A percentile compares a stretch with the other conserved stretches of the same genome.
These are phyloP conservation scores for Daldinia eschscholtzii DNA, from an alignment of 2,329 filamentous ascomycete species.

Conservation along the genomic window DNA sequence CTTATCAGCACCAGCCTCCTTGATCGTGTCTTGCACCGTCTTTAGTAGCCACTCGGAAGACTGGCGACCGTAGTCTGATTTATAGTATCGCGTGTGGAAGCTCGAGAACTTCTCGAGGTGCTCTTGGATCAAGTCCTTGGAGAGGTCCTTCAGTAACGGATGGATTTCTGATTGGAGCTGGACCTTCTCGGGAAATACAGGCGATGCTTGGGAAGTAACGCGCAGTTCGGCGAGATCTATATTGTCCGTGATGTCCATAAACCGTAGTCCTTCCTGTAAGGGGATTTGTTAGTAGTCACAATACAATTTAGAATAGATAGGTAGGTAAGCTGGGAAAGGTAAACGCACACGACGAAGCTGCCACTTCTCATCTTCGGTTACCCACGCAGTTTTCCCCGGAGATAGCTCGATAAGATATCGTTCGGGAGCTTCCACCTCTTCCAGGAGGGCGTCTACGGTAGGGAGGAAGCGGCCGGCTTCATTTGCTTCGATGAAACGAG, in stretches of 20 bases:
- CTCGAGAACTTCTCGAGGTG: conserved; percentile 83
- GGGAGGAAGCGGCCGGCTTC: conserved; percentile 66
- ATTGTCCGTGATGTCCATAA: conserved; percentile 93
- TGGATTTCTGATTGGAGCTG: conserved; percentile 74
- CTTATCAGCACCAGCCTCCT: conserved; percentile 75
- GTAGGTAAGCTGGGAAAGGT: background rate
- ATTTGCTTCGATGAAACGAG: conserved; percentile 67
- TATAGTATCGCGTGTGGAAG: conserved; percentile 87
- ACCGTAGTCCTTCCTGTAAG: conserved; percentile 81
- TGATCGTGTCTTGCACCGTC: conserved; percentile 79
- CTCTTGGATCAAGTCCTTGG: conserved; percentile 79
- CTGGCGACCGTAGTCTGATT: conserved; percentile 80
- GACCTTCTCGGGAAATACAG: conserved; percentile 77
- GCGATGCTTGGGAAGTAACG: conserved; percentile 55
- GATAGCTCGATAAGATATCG: conserved; percentile 84
- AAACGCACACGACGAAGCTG: conserved; percentile 77
- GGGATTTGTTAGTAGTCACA: conserved; percentile 34
- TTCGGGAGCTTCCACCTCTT: conserved; percentile 56
- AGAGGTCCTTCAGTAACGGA: conserved; percentile 75
- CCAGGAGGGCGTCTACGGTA: conserved; percentile 55
- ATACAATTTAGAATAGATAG: background rate
- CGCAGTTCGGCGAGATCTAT: conserved; percentile 69
- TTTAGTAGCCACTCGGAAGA: conserved; percentile 89
- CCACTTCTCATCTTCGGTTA: conserved; percentile 97
- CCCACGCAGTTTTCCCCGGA: conserved; percentile 86